Conservation (phyloP, 2,329 filamentous ascomycete genomes). For the Botryotinia calthae region DNA sequence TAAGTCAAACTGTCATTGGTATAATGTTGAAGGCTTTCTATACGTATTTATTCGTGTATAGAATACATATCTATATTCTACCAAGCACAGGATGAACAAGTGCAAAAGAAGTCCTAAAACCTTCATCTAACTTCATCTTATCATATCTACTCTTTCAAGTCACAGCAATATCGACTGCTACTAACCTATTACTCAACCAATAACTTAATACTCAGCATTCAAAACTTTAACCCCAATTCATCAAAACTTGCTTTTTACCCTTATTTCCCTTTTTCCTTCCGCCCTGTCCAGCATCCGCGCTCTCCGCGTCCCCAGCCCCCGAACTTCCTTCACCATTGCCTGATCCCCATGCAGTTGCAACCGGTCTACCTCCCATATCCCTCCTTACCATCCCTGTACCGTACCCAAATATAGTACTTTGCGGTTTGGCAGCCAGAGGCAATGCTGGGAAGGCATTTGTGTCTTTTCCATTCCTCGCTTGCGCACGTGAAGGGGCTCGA, state of each 20-base stretch:
- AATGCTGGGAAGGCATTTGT: slow-evolving; percentile 77
- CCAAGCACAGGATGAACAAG: background rate
- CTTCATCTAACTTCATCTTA: background rate
- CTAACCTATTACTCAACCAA: background rate
- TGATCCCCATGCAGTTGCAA: slow-evolving; percentile 28
- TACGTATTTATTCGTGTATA: too few species aligned
- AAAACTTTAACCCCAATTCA: slow-evolving; percentile 18
- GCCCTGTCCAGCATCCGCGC: slow-evolving; percentile 27
- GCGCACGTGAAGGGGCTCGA: slow-evolving; percentile 22
- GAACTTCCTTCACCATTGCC: slow-evolving; percentile 32
- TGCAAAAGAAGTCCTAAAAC: background rate
- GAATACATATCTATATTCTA: background rate
- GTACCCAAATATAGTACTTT: slow-evolving; percentile 61
- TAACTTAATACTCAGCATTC: background rate
- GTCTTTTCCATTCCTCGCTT: slow-evolving; percentile 24
- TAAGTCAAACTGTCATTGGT: background rate
- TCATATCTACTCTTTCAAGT: background rate
- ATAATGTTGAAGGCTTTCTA: background rate
- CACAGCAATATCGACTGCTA: background rate
- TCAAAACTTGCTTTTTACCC: slow-evolving; percentile 60
- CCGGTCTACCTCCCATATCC: slow-evolving; percentile 43
- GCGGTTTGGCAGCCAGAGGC: slow-evolving; percentile 70
- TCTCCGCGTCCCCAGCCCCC: slow-evolving; percentile 26
- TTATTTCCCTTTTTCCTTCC: slow-evolving; percentile 57
- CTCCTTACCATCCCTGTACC: slow-evolving; percentile 55